phyloP scores from a whole-genome alignment of 768 basidiomycete genomes.

The Mrakia hoshinonis region DNA sequence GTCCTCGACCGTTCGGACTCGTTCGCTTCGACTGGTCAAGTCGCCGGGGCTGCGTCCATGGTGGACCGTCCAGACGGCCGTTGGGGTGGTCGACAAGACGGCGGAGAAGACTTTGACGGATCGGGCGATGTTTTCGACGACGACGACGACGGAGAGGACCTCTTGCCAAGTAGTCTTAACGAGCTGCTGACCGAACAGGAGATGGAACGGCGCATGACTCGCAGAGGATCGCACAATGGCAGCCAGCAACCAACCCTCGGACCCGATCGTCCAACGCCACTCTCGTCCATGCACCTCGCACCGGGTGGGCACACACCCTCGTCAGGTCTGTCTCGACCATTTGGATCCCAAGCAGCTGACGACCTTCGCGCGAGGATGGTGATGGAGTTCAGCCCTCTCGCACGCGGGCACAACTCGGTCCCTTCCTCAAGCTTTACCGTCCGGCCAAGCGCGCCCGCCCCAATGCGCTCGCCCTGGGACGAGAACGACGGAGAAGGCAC shows the following conservation, averaged over 20 bases:
- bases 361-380: background rate
- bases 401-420: slow-evolving; percentile 6
- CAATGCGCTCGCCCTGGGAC: slow-evolving; percentile 73
- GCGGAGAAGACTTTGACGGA: too few relatives aligned
- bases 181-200: slow-evolving; percentile 86
- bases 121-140: too few relatives aligned
- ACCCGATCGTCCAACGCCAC: background rate
- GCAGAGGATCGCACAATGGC: slow-evolving; percentile 36
- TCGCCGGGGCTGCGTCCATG: background rate
- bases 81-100: slow-evolving; percentile 13
- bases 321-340: background rate
- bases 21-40: background rate
- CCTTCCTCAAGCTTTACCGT: slow-evolving; percentile 62
- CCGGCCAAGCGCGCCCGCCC: slow-evolving; percentile 63
- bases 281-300: background rate
- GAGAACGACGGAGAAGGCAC: slow-evolving; percentile 43
- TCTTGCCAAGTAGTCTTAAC: slow-evolving; percentile 76
- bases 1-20: slow-evolving; percentile 10
- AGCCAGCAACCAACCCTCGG: slow-evolving; percentile 18
- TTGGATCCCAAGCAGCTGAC: slow-evolving; percentile 6
- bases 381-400: background rate
- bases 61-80: background rate
- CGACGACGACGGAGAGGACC: slow-evolving; percentile 48
- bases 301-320: background rate
- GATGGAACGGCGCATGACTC: slow-evolving; percentile 60